A percentile compares a stretch with the other conserved stretches of the same genome.
These are phyloP conservation scores for Xylaria sp. DNA, from an alignment of 2,329 filamentous ascomycete species.

Conservation along the genomic window DNA sequence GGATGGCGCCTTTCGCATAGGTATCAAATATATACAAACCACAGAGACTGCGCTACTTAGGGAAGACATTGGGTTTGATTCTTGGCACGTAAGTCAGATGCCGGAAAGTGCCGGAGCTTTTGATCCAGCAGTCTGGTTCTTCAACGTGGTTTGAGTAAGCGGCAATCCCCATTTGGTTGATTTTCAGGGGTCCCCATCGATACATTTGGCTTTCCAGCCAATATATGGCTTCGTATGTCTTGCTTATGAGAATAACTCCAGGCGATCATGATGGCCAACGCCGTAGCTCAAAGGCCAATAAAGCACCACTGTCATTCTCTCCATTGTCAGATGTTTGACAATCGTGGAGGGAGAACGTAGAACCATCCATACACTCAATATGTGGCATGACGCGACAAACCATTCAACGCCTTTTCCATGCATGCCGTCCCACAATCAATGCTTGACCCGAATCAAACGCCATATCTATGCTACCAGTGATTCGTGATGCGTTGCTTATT, in stretches of 20 bases:
- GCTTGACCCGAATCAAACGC: slow-evolving; percentile 20
- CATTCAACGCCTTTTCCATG: neutral
- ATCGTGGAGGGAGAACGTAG: neutral
- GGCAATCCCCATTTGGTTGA: neutral
- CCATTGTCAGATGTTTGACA: neutral
- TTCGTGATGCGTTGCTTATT: slow-evolving; percentile 47
- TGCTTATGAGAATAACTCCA: neutral
- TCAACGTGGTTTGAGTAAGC: slow-evolving; percentile 11
- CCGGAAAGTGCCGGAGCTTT: slow-evolving; percentile 7
- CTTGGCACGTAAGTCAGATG: neutral
- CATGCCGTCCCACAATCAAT: neutral
- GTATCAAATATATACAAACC: slow-evolving; percentile 8
- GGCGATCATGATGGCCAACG: neutral
- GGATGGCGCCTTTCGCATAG: neutral
- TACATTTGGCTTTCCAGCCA: neutral
- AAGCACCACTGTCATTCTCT: neutral
- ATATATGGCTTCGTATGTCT: neutral
- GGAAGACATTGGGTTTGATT: neutral
- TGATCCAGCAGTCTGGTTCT: slow-evolving; percentile 26
- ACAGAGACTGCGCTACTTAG: neutral
- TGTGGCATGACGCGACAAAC: neutral
- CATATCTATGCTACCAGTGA: slow-evolving; percentile 11
- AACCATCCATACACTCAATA: slow-evolving; percentile 19
- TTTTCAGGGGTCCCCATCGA: neutral
- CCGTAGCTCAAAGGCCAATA: neutral